phyloP scores from a whole-genome alignment of 2,329 filamentous ascomycete species.

The Diaporthe capsici region DNA sequence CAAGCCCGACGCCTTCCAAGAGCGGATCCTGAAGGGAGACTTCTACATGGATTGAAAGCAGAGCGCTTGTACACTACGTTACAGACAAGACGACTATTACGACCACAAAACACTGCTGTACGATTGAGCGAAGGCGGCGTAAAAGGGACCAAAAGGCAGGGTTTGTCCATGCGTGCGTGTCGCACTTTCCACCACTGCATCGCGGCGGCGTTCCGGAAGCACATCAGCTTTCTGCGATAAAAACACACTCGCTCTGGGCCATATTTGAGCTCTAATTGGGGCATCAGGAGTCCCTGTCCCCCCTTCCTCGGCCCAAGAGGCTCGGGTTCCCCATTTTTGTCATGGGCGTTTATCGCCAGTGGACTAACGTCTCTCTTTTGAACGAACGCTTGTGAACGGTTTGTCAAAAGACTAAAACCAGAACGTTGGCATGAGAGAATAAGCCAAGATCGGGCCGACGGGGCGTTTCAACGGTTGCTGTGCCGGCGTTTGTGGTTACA shows the following conservation, averaged over 20 bases:
- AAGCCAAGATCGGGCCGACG: constrained; percentile 1
- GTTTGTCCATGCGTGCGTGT: neutral
- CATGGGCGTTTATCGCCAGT: neutral
- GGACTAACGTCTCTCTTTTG: constrained; percentile 20
- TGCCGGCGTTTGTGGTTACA: constrained; percentile 18
- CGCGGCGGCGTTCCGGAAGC: constrained; percentile 25
- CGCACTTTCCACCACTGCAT: constrained; percentile 13
- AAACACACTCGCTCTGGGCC: constrained; percentile 32
- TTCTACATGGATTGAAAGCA: constrained; percentile 92
- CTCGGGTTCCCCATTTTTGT: neutral
- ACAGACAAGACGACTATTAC: constrained; percentile 15
- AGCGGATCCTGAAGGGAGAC: constrained; percentile 96
- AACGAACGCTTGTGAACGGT: constrained; percentile 5
- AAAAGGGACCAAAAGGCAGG: constrained; percentile 11
- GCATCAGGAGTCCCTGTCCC: neutral
- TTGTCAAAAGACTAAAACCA: constrained; percentile 16
- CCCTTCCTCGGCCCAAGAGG: constrained; percentile 1
- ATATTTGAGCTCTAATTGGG: constrained; percentile 16
- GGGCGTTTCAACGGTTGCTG: constrained; percentile 19
- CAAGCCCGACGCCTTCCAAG: constrained; percentile 95
- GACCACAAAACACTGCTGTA: neutral
- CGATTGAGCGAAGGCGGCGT: constrained; percentile 1
- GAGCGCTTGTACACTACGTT: neutral
- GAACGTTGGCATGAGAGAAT: neutral
- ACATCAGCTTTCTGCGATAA: neutral